Conservation (phyloP, 2,329 filamentous ascomycete species). For the Tolypocladium pustulatum region DNA sequence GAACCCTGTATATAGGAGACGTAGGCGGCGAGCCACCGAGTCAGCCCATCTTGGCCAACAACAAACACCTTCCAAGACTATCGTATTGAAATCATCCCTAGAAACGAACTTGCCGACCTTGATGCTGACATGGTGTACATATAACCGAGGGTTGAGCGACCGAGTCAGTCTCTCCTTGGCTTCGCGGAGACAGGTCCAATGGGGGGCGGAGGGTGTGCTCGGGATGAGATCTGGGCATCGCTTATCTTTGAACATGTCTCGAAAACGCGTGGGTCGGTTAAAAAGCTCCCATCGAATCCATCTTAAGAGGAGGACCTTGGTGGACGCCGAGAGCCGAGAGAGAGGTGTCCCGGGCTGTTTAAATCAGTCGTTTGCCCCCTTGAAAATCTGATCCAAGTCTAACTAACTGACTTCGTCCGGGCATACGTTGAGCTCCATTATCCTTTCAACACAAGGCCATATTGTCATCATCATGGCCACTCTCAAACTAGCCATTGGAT, state of each 20-base stretch:
- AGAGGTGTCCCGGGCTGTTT: background rate
- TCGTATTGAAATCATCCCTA: background rate
- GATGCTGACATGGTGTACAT: background rate
- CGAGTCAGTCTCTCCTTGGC: background rate
- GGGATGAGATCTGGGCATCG: background rate
- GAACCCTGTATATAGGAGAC: background rate
- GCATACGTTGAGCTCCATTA: background rate
- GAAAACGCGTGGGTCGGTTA: too few species aligned
- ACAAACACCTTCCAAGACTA: background rate
- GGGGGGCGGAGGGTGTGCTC: too few species aligned
- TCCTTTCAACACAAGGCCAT: background rate
- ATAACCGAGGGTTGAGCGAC: background rate
- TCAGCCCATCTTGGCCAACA: background rate
- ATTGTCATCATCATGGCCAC: background rate
- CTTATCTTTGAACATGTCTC: too few species aligned
- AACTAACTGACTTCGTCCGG: background rate
- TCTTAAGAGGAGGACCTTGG: background rate
- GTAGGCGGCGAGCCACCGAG: background rate
- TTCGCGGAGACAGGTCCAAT: background rate
- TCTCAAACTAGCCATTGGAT: slow-evolving; percentile 8
- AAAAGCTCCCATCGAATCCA: background rate
- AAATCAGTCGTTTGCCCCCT: background rate
- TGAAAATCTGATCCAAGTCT: background rate
- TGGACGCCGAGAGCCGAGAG: background rate
- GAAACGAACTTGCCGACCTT: background rate